These are phyloP conservation scores for Phytophthora rubi DNA, from an alignment of 352 stramenopile species.

Conservation along the genomic window DNA sequence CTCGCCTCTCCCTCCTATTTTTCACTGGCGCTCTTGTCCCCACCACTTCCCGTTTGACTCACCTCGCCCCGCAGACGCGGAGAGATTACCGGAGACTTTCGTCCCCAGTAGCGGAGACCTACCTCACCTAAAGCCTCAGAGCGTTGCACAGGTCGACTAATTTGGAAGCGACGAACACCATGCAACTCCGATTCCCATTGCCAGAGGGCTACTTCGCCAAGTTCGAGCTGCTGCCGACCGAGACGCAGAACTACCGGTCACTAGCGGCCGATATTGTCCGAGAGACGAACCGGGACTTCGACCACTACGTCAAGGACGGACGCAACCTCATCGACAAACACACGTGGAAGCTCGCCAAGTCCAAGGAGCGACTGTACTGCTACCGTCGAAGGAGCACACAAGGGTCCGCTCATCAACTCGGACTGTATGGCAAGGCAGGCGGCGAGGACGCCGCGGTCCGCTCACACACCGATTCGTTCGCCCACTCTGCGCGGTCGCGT, in stretches of 20 bases:
- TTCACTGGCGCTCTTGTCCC: constrained; percentile 6
- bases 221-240: constrained; percentile 67
- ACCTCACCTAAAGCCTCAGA: neutral
- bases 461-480: constrained; percentile 35
- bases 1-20: constrained; percentile 25
- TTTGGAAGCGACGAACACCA: constrained; percentile 19
- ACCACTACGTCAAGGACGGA: constrained; percentile 60
- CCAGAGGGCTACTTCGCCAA: constrained; percentile 73
- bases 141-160: neutral
- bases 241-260: constrained; percentile 56
- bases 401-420: constrained; percentile 37
- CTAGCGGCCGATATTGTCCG: constrained; percentile 73
- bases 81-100: constrained; percentile 10
- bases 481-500: constrained; percentile 32
- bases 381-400: constrained; percentile 53
- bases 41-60: constrained; percentile 42
- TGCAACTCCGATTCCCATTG: constrained; percentile 78
- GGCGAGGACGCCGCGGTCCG: constrained; percentile 17
- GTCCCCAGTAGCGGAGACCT: constrained; percentile 19
- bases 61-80: constrained; percentile 1
- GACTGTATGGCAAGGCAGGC: constrained; percentile 42
- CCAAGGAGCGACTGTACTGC: constrained; percentile 70
- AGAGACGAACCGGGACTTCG: constrained; percentile 63
- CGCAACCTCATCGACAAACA: constrained; percentile 63
- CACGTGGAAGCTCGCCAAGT: constrained; percentile 74